These are phyloP conservation scores for Ganoderma multipileum DNA, from an alignment of 1,284 basidiomycete species.

Conservation along the genomic window DNA sequence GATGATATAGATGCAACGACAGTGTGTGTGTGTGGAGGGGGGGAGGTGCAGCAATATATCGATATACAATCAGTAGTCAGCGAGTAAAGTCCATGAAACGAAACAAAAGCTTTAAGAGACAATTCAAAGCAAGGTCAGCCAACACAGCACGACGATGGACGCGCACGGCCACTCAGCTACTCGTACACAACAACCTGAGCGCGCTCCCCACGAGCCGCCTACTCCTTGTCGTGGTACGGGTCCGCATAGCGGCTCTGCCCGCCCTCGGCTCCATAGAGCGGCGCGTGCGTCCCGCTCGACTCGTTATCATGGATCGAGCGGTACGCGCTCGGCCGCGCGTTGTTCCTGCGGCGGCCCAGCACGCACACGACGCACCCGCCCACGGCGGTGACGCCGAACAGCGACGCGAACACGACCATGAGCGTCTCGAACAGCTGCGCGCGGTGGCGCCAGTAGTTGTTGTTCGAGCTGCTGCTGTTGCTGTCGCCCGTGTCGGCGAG, in stretches of 20 bases:
- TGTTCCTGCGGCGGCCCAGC: constrained; percentile 26
- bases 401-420: constrained; percentile 32
- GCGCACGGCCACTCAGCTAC: background rate
- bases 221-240: constrained; percentile 35
- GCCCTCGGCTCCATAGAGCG: constrained; percentile 38
- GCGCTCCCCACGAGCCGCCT: background rate
- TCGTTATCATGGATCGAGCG: constrained; percentile 32
- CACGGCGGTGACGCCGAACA: constrained; percentile 29
- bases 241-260: constrained; percentile 33
- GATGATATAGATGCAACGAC: constrained; percentile 9
- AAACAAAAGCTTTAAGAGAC: background rate
- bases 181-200: background rate
- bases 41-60: background rate
- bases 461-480: constrained; percentile 22
- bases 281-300: constrained; percentile 25
- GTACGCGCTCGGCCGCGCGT: constrained; percentile 32
- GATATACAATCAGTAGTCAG: background rate
- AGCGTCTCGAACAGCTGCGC: constrained; percentile 36
- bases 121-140: background rate
- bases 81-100: background rate
- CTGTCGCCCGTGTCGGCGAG: constrained; percentile 27
- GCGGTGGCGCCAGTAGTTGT: constrained; percentile 26
- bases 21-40: background rate
- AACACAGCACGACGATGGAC: background rate
- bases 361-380: constrained; percentile 27